Conservation (phyloP, 345 rosid genomes). For the Sonneratia alba region DNA sequence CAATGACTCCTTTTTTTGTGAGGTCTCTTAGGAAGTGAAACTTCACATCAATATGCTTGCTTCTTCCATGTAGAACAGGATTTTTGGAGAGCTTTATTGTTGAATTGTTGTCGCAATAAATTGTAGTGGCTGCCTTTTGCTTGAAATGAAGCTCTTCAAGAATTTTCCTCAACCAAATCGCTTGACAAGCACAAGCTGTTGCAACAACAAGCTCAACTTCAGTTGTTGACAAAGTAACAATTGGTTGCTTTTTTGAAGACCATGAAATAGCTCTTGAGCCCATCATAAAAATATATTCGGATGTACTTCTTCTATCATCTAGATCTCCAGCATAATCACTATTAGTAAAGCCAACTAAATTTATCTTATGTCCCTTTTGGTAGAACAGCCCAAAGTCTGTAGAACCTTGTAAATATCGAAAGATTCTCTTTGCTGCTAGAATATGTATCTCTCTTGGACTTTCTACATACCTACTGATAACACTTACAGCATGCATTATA, state of each 20-base stretch:
- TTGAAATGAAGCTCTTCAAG: not conserved
- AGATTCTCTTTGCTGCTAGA: not conserved
- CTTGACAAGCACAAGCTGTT: conserved; percentile 2
- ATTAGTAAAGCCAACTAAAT: not conserved
- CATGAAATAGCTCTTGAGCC: not conserved
- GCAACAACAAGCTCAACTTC: not conserved
- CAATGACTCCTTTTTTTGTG: too few relatives aligned
- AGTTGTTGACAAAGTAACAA: not conserved
- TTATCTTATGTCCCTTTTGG: not conserved
- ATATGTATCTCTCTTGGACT: too few relatives aligned
- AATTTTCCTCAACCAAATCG: not conserved
- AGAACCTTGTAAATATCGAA: not conserved
- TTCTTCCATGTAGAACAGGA: conserved; percentile 1
- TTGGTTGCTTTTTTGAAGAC: not conserved
- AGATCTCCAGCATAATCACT: not conserved
- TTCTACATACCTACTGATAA: too few relatives aligned
- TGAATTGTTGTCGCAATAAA: not conserved
- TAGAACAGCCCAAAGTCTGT: not conserved
- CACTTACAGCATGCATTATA: too few relatives aligned
- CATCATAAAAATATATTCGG: not conserved
- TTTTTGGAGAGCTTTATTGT: not conserved
- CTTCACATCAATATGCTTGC: not conserved
- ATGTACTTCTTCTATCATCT: not conserved
- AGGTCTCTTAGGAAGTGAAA: not conserved
- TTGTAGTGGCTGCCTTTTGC: not conserved